Conservation (phyloP, 495 filamentous ascomycete species). For the Penicillium flavigenum region DNA sequence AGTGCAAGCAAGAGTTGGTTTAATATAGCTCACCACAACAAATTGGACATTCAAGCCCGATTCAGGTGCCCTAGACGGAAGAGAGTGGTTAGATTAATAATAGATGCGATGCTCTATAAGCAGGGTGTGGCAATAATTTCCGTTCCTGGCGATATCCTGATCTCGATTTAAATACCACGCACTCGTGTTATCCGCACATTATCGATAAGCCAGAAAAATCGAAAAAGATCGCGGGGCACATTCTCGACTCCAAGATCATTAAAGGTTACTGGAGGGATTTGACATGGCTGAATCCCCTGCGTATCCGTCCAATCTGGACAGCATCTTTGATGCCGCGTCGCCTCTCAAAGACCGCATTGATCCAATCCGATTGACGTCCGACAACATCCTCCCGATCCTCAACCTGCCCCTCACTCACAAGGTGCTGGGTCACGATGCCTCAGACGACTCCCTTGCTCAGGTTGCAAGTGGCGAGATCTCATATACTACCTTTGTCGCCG, state of each 20-base stretch:
- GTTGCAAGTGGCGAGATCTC: constrained; percentile 33
- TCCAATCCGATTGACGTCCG: constrained; percentile 37
- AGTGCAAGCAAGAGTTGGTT: not conserved
- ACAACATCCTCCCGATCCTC: constrained; percentile 37
- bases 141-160: not conserved
- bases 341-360: constrained; percentile 36
- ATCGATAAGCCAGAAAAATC: constrained; percentile 37
- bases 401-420: constrained; percentile 40
- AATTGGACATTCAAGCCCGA: not conserved
- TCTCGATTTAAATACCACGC: constrained; percentile 15
- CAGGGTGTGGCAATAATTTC: constrained; percentile 19
- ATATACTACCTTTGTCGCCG: constrained; percentile 41
- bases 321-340: constrained; percentile 33
- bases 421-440: constrained; percentile 35
- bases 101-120: not conserved
- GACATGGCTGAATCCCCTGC: constrained; percentile 32
- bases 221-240: constrained; percentile 35
- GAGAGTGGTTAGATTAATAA: constrained; percentile 1
- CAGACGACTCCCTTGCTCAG: constrained; percentile 26
- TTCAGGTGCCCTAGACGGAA: not conserved
- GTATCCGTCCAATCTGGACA: constrained; percentile 35
- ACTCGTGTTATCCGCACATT: constrained; percentile 23
- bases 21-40: not conserved
- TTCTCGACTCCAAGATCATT: constrained; percentile 14
- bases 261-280: constrained; percentile 13